phyloP scores from a whole-genome alignment of 176 grass and related monocot genomes.

The Microstegium vimineum region DNA sequence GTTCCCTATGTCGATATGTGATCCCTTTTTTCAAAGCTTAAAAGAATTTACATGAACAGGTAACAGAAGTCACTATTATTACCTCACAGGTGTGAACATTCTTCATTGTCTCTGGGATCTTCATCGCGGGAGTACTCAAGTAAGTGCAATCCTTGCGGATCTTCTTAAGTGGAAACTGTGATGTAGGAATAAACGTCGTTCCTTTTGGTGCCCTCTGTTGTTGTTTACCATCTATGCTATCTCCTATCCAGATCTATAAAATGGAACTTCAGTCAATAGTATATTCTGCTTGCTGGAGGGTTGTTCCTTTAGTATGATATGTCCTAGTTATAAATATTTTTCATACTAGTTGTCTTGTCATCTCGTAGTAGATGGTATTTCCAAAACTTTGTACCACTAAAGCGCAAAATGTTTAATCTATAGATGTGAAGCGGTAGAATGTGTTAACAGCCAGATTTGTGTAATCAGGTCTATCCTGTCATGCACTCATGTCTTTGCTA shows the following conservation, averaged over 20 bases:
- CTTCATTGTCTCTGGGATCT: constrained; percentile 59
- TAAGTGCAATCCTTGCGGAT: constrained; percentile 70
- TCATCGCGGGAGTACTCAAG: constrained; percentile 69
- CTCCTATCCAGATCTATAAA: constrained; percentile 71
- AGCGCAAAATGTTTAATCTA: neutral
- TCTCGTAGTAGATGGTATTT: neutral
- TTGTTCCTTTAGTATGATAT: constrained; percentile 12
- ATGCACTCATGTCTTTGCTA: neutral
- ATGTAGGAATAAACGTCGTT: constrained; percentile 57
- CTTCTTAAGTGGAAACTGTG: constrained; percentile 71
- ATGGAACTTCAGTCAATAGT: constrained; percentile 10
- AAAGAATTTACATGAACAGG: neutral
- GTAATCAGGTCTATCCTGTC: neutral
- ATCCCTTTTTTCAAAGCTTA: neutral
- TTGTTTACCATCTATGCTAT: constrained; percentile 58
- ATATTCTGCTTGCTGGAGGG: neutral
- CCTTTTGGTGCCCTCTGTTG: constrained; percentile 58
- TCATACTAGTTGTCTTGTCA: neutral
- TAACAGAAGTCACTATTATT: constrained; percentile 18
- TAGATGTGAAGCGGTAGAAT: neutral
- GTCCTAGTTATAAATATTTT: neutral
- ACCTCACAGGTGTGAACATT: constrained; percentile 86
- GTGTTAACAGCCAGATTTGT: neutral
- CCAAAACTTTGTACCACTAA: neutral
- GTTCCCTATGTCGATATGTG: neutral